Evolutionary conservation across 2,329 filamentous ascomycete species (phyloP).

Genomic region (Hymenoscyphus linearis): DNA sequence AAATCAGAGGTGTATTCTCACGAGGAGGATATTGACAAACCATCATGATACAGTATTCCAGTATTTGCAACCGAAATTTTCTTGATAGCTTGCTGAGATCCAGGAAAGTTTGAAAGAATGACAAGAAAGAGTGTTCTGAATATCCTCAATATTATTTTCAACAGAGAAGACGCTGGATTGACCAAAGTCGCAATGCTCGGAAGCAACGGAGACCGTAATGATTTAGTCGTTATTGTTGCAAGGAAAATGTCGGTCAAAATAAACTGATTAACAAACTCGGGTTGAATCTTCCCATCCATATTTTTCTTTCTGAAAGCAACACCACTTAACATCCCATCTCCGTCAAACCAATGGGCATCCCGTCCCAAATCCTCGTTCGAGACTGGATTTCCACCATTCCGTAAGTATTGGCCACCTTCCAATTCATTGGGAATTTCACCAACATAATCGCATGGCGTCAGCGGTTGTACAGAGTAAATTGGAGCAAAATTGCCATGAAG

Average conservation of each 20-base stretch:
- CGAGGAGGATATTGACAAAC: not conserved
- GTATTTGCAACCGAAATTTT: slow-evolving; percentile 70
- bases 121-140: slow-evolving; percentile 53
- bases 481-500: slow-evolving; percentile 67
- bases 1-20: not conserved
- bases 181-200: slow-evolving; percentile 64
- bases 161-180: slow-evolving; percentile 48
- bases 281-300: slow-evolving; percentile 40
- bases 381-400: slow-evolving; percentile 66
- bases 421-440: slow-evolving; percentile 61
- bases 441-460: slow-evolving; percentile 52
- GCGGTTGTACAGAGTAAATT: slow-evolving; percentile 47
- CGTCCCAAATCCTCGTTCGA: slow-evolving; percentile 54
- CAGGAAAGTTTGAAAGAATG: slow-evolving; percentile 51
- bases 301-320: slow-evolving; percentile 50
- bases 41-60: slow-evolving; percentile 60
- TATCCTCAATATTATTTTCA: slow-evolving; percentile 45
- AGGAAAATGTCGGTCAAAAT: slow-evolving; percentile 62
- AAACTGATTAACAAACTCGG: slow-evolving; percentile 65
- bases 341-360: slow-evolving; percentile 70
- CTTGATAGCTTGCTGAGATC: slow-evolving; percentile 52
- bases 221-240: slow-evolving; percentile 43
- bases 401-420: slow-evolving; percentile 63
- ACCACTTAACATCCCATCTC: slow-evolving; percentile 68
- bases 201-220: slow-evolving; percentile 51